Evolutionary conservation across 225 moss, liverwort and hornwort species (phyloP).

Genomic region (Bryum argenteum): DNA sequence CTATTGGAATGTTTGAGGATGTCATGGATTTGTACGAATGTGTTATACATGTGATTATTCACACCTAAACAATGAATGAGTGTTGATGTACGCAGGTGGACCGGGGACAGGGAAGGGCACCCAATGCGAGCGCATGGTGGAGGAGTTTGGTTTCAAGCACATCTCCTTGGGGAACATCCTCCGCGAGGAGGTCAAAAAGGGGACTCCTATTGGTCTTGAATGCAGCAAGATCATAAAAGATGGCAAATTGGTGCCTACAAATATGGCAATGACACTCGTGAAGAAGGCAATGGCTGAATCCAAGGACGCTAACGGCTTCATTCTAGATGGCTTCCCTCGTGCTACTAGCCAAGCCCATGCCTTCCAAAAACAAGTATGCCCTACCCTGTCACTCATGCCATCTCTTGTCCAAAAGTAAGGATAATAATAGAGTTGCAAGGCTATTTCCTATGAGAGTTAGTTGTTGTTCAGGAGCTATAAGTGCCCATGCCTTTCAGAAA

Average conservation of each 20-base stretch:
- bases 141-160: conserved; percentile 84
- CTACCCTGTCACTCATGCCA: too few species aligned
- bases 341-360: conserved; percentile 77
- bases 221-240: conserved; percentile 81
- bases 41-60: too few species aligned
- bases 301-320: conserved; percentile 35
- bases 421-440: too few species aligned
- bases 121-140: conserved; percentile 68
- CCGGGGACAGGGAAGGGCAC: conserved; percentile 93
- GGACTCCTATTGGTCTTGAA: conserved; percentile 46
- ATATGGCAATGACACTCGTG: conserved; percentile 60
- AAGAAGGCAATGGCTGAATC: conserved; percentile 66
- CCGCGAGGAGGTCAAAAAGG: conserved; percentile 66
- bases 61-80: not conserved
- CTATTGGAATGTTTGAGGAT: too few species aligned
- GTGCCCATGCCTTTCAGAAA: conserved; percentile 80
- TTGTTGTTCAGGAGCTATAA: too few species aligned
- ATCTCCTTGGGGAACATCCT: conserved; percentile 77
- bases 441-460: too few species aligned
- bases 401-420: too few species aligned
- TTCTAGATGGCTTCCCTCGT: conserved; percentile 88
- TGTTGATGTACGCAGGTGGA: conserved; percentile 49
- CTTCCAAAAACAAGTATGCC: conserved; percentile 65
- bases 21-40: too few species aligned
- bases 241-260: conserved; percentile 72